Evolutionary conservation across 2,329 filamentous ascomycete species (phyloP).

Genomic region (Penicillium brasilianum): DNA sequence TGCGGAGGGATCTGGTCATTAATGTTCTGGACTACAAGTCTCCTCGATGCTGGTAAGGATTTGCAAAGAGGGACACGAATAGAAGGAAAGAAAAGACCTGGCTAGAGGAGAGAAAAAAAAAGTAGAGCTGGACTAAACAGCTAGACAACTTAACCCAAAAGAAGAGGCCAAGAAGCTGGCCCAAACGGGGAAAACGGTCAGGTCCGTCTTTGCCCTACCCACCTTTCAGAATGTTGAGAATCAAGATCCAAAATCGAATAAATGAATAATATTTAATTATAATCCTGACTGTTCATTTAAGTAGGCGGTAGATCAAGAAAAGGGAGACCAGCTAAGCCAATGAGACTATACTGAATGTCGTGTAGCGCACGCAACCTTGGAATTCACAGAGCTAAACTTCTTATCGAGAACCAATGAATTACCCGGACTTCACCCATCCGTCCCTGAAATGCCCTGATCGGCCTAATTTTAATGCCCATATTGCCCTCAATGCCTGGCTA

Average conservation of each 20-base stretch:
- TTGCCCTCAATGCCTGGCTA: background rate
- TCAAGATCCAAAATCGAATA: background rate
- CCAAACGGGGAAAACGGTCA: conserved; percentile 3
- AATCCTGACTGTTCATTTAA: background rate
- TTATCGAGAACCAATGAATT: conserved; percentile 3
- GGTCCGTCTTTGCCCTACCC: background rate
- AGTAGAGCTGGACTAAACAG: conserved; percentile 2
- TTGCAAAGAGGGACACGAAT: background rate
- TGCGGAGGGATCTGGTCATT: background rate
- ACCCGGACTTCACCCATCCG: background rate
- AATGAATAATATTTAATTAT: background rate
- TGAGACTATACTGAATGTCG: background rate
- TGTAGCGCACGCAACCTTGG: conserved; percentile 1
- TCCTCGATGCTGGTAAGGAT: background rate
- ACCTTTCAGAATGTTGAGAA: background rate
- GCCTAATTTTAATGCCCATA: background rate
- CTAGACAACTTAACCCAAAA: conserved; percentile 6
- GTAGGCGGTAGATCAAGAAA: background rate
- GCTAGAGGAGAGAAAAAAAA: background rate
- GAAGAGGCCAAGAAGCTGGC: conserved; percentile 1
- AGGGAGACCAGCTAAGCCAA: background rate
- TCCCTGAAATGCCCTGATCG: background rate
- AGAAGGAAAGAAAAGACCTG: background rate
- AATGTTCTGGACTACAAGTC: background rate
- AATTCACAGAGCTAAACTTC: background rate